Evolutionary conservation across 1,284 basidiomycete genomes (phyloP).

Genomic region (Paramarasmius palmivorus): DNA sequence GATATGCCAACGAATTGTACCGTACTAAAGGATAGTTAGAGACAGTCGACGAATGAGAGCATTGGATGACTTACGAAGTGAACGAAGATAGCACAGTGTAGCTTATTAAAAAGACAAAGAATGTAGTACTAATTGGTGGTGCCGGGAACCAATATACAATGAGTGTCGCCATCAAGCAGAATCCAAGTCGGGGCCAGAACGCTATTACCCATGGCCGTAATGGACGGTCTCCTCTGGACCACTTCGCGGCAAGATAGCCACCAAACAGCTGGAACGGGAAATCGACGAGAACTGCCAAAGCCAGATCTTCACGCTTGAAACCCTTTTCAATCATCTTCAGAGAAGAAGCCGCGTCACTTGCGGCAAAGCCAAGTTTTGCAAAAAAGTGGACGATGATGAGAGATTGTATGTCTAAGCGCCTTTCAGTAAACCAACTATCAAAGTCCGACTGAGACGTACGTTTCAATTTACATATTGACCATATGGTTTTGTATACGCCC

Average conservation of each 20-base stretch:
- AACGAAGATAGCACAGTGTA: slow-evolving; percentile 89
- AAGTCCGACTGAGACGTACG: slow-evolving; percentile 54
- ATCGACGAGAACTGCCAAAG: slow-evolving; percentile 93
- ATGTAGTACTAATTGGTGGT: slow-evolving; percentile 71
- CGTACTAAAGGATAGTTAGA: slow-evolving; percentile 56
- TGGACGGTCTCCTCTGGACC: slow-evolving; percentile 79
- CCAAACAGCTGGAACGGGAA: slow-evolving; percentile 98
- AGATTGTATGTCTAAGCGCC: slow-evolving; percentile 79
- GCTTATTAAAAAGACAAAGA: slow-evolving; percentile 80
- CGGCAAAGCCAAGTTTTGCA: slow-evolving; percentile 95
- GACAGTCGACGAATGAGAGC: background rate
- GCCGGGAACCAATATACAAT: slow-evolving; percentile 87
- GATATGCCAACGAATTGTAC: slow-evolving; percentile 98
- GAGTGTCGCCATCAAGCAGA: slow-evolving; percentile 74
- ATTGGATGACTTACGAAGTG: slow-evolving; percentile 61
- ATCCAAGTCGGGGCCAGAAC: slow-evolving; percentile 84
- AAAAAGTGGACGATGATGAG: slow-evolving; percentile 89
- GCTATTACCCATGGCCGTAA: slow-evolving; percentile 89
- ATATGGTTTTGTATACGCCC: slow-evolving; percentile 93
- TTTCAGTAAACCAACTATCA: slow-evolving; percentile 1
- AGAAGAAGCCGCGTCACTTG: slow-evolving; percentile 90
- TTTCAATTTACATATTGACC: slow-evolving; percentile 88
- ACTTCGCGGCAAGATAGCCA: slow-evolving; percentile 94
- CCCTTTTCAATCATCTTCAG: slow-evolving; percentile 98
- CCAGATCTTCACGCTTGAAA: slow-evolving; percentile 92